Evolutionary conservation across 192 early-diverging fungal species (phyloP).

Genomic region (Entomortierella parvispora): DNA sequence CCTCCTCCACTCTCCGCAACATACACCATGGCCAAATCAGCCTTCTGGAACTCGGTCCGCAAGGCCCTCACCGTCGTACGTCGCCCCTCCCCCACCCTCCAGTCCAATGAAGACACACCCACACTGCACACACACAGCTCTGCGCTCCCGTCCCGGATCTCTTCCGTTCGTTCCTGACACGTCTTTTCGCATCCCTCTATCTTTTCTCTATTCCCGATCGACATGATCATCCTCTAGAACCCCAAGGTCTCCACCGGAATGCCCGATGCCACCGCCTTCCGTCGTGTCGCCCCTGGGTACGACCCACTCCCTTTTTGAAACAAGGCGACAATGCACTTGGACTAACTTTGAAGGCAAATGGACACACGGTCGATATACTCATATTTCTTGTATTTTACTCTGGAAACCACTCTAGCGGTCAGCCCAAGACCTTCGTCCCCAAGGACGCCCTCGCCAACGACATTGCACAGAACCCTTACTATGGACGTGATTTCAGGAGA

Average conservation of each 20-base stretch:
- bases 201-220: background rate
- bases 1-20: background rate
- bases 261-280: constrained; percentile 73
- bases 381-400: constrained; percentile 46
- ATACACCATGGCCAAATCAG: constrained; percentile 44
- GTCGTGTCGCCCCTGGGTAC: constrained; percentile 73
- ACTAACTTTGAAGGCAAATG: too few relatives aligned
- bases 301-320: background rate
- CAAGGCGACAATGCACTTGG: background rate
- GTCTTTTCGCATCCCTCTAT: background rate
- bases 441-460: constrained; percentile 67
- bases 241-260: constrained; percentile 73
- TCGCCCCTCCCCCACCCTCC: background rate
- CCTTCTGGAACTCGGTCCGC: constrained; percentile 54
- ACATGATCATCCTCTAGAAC: constrained; percentile 51
- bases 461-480: constrained; percentile 90
- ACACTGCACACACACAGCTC: background rate
- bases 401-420: constrained; percentile 28
- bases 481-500: constrained; percentile 88
- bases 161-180: too few relatives aligned
- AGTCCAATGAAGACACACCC: background rate
- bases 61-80: constrained; percentile 53
- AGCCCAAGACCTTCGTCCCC: constrained; percentile 62
- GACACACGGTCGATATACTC: too few relatives aligned
- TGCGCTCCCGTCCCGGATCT: background rate